These are phyloP conservation scores for Cardamine chenopodiifolia DNA, from an alignment of 345 rosid species.

Conservation along the genomic window DNA sequence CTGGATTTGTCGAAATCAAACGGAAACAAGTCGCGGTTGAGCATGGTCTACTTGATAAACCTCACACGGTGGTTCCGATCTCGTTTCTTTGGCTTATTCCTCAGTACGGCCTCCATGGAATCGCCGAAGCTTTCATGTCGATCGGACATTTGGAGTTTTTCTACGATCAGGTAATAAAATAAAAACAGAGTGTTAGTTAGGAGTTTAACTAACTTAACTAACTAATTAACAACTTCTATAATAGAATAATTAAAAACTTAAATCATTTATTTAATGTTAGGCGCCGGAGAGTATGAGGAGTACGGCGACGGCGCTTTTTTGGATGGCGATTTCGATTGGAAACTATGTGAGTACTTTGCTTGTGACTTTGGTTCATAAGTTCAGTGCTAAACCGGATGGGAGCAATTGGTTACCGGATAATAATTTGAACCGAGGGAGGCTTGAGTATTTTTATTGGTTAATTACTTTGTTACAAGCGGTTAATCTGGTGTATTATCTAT, in stretches of 20 bases:
- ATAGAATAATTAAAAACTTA: not conserved
- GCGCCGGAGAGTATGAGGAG: constrained; percentile 94
- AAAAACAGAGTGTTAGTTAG: not conserved
- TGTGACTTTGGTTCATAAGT: constrained; percentile 67
- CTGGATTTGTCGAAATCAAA: constrained; percentile 71
- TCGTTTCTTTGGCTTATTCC: constrained; percentile 82
- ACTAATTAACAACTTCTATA: not conserved
- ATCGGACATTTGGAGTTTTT: constrained; percentile 86
- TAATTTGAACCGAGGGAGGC: constrained; percentile 69
- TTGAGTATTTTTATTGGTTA: constrained; percentile 88
- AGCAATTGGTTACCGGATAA: constrained; percentile 83
- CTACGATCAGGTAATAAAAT: constrained; percentile 53
- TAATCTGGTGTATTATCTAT: constrained; percentile 62
- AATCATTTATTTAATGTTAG: not conserved
- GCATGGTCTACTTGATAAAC: constrained; percentile 46
- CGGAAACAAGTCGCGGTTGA: constrained; percentile 56
- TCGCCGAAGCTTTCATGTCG: constrained; percentile 87
- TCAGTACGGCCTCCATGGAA: constrained; percentile 76
- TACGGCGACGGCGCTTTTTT: constrained; percentile 71
- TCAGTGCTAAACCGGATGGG: constrained; percentile 62
- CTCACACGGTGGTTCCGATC: constrained; percentile 54
- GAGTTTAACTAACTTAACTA: not conserved
- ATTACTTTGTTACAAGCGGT: constrained; percentile 59
- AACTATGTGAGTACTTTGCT: constrained; percentile 72
- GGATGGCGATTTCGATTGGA: constrained; percentile 71